Percentiles rank a stretch among this genome's conserved stretches.
phyloP scores from a whole-genome alignment of 805 yeast genomes.

The Zygoascus tannicola region DNA sequence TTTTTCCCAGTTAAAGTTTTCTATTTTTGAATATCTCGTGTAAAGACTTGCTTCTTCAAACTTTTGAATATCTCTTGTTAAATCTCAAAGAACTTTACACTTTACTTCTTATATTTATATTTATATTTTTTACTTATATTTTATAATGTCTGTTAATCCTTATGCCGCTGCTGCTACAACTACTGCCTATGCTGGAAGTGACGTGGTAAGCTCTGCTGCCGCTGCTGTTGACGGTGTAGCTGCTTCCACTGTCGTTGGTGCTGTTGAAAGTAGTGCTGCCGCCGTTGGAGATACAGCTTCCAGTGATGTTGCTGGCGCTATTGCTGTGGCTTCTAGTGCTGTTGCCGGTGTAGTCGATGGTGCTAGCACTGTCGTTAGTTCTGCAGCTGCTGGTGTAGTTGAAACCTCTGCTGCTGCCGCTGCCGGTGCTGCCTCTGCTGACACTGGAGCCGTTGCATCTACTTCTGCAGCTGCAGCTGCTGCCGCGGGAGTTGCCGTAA shows the following conservation, averaged over 20 bases:
- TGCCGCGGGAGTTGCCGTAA: slow-evolving; percentile 28
- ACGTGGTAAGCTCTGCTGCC: too few species aligned
- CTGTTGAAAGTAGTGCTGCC: neutral
- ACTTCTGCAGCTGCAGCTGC: slow-evolving; percentile 27
- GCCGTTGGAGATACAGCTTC: neutral
- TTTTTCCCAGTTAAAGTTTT: too few species aligned
- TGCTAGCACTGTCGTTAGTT: slow-evolving; percentile 11
- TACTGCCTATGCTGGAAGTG: too few species aligned
- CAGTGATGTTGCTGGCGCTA: neutral
- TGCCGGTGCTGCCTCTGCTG: slow-evolving; percentile 8
- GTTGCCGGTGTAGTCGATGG: slow-evolving; percentile 13
- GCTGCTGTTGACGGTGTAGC: neutral
- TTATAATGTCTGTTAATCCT: too few species aligned
- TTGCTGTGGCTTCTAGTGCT: slow-evolving; percentile 8
- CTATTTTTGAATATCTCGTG: too few species aligned
- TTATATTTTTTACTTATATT: too few species aligned
- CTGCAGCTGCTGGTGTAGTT: slow-evolving; percentile 12
- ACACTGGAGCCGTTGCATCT: slow-evolving; percentile 9
- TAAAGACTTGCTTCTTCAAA: too few species aligned
- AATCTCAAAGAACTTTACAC: too few species aligned
- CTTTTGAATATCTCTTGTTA: too few species aligned
- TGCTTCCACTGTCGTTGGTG: neutral
- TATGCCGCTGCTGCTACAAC: too few species aligned
- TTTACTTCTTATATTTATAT: too few species aligned
- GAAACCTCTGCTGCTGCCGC: slow-evolving; percentile 5